Evolutionary conservation across 2,329 filamentous ascomycete species (phyloP).

Genomic region (Microdochium nivale): DNA sequence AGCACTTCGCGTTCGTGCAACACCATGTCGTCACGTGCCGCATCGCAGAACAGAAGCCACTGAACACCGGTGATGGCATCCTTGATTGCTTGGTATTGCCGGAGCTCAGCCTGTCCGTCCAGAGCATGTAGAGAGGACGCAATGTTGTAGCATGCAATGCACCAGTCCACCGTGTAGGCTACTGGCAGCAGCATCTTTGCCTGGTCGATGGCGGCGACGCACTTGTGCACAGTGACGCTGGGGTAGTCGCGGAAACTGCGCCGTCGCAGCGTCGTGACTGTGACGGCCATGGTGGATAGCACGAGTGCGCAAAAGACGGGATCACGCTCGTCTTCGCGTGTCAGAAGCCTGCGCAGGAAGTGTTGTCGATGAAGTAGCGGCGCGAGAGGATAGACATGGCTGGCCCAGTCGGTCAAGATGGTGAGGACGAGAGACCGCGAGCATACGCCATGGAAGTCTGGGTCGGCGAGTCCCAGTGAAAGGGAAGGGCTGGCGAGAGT

Average conservation of each 20-base stretch:
- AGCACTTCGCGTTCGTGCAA: neutral
- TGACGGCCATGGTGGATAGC: neutral
- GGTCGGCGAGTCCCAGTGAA: neutral
- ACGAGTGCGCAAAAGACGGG: neutral
- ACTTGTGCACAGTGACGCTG: neutral
- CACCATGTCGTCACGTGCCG: constrained; percentile 12
- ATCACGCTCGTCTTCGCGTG: neutral
- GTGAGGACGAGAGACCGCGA: neutral
- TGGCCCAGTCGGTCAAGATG: neutral
- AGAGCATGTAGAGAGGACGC: constrained; percentile 9
- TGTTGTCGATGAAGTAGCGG: neutral
- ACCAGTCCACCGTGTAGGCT: neutral
- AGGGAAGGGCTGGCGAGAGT: neutral
- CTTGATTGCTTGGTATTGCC: constrained; percentile 4
- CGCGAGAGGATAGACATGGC: neutral
- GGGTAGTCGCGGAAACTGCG: neutral
- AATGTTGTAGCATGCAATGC: neutral
- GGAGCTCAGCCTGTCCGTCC: constrained; percentile 5
- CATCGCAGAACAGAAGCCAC: constrained; percentile 6
- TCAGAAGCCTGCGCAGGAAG: neutral
- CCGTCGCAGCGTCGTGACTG: neutral
- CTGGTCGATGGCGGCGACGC: neutral
- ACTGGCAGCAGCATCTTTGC: neutral
- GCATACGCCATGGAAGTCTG: neutral
- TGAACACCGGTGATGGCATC: constrained; percentile 2